Conservation (phyloP, 2,329 filamentous ascomycete genomes). For the Sarocladiaceae sp. region DNA sequence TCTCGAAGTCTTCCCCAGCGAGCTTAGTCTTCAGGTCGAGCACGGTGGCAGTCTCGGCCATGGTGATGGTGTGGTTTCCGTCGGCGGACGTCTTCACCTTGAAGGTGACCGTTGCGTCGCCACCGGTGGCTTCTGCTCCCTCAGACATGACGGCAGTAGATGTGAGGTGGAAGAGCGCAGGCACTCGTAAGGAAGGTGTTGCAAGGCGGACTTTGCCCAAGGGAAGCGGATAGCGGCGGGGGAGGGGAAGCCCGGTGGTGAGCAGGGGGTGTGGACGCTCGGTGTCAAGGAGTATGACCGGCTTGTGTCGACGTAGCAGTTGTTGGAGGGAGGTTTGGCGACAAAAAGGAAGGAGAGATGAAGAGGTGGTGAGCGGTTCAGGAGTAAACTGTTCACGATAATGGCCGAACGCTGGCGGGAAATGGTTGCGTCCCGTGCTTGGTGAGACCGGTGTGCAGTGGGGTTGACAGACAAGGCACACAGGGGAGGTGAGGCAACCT, state of each 20-base stretch:
- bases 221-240: conserved; percentile 8
- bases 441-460: background rate
- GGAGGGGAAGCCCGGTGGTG: background rate
- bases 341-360: too few species aligned
- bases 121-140: conserved; percentile 54
- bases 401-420: too few species aligned
- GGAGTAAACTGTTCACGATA: too few species aligned
- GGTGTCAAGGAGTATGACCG: background rate
- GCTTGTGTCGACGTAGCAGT: too few species aligned
- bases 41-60: conserved; percentile 72
- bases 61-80: conserved; percentile 76
- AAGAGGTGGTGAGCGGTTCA: too few species aligned
- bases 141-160: conserved; percentile 55
- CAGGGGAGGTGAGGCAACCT: background rate
- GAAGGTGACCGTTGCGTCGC: conserved; percentile 77
- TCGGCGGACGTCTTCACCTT: conserved; percentile 97
- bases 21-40: conserved; percentile 88
- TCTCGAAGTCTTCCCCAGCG: conserved; percentile 73
- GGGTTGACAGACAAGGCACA: background rate
- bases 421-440: too few species aligned
- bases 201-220: background rate
- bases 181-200: background rate
- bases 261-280: background rate
- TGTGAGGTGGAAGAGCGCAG: background rate
- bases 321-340: too few species aligned